Evolutionary conservation across 495 filamentous ascomycete genomes (phyloP).

Genomic region (Xylaria sp.): DNA sequence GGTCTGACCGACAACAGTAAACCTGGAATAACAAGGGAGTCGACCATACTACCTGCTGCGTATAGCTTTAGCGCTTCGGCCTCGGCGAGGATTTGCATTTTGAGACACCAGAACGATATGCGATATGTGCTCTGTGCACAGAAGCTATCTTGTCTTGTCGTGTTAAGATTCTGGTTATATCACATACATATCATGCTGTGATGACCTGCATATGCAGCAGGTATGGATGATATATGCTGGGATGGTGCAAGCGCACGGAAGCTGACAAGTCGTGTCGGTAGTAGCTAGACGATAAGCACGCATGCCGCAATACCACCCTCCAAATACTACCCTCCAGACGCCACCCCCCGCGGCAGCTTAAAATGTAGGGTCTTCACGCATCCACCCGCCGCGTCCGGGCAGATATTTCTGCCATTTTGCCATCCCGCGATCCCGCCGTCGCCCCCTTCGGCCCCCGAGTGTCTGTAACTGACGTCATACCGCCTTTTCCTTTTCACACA

Average conservation of each 20-base stretch:
- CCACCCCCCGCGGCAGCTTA: neutral
- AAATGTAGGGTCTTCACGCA: neutral
- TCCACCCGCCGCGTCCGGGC: neutral
- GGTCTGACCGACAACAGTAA: too few species aligned
- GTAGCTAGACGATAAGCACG: neutral
- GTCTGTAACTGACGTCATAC: constrained; percentile 4
- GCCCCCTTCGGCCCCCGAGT: neutral
- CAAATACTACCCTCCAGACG: constrained; percentile 6
- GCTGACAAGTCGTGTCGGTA: neutral
- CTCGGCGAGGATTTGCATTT: neutral
- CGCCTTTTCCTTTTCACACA: neutral
- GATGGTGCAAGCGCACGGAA: constrained; percentile 4
- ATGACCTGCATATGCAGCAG: neutral
- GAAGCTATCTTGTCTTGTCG: neutral
- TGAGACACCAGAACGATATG: neutral
- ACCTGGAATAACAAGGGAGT: neutral
- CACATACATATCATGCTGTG: neutral
- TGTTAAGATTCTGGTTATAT: neutral
- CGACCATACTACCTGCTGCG: neutral
- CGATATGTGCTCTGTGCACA: neutral
- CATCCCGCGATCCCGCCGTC: neutral
- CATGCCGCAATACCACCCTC: neutral
- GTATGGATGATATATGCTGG: too few species aligned
- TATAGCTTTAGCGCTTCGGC: neutral
- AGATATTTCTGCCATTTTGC: neutral